Conservation (phyloP, 805 yeast species). For the Saccharomycopsis synnaedendra region DNA sequence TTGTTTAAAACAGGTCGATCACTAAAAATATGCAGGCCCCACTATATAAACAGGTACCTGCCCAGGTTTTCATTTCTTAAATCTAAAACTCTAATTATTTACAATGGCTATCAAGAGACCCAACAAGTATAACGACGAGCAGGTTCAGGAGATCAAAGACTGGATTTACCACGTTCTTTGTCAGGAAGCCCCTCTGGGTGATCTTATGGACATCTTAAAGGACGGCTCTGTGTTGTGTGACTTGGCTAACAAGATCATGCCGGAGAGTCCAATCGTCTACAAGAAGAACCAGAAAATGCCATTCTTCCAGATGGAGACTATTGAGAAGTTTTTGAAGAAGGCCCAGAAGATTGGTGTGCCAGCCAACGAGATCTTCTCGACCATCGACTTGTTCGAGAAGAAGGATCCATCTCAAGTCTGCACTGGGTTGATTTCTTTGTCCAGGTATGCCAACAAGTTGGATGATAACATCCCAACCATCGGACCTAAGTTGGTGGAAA, state of each 20-base stretch:
- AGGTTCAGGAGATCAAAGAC: conserved; percentile 30
- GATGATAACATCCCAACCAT: conserved; percentile 39
- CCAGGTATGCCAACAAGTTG: conserved; percentile 52
- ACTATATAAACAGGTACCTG: no score
- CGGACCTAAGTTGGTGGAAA: conserved; percentile 42
- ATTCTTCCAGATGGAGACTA: conserved; percentile 74
- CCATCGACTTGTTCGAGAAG: conserved; percentile 60
- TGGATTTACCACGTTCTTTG: conserved; percentile 42
- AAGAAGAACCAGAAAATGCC: conserved; percentile 58
- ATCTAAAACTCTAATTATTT: neutral
- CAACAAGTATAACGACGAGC: conserved; percentile 34
- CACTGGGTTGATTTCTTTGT: conserved; percentile 62
- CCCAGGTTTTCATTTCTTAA: no score
- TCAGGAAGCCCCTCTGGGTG: conserved; percentile 26
- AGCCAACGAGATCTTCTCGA: conserved; percentile 72
- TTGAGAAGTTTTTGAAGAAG: conserved; percentile 54
- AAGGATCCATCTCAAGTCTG: conserved; percentile 71
- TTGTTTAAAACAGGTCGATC: no score
- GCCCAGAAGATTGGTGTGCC: conserved; percentile 60
- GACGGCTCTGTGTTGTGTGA: conserved; percentile 50
- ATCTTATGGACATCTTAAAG: conserved; percentile 44
- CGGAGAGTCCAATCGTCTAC: conserved; percentile 30
- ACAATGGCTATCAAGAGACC: conserved; percentile 24
- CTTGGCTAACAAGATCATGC: conserved; percentile 29
- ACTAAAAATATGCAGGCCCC: no score